Conservation (phyloP, 495 filamentous ascomycete genomes). For the Cryomyces minteri region DNA sequence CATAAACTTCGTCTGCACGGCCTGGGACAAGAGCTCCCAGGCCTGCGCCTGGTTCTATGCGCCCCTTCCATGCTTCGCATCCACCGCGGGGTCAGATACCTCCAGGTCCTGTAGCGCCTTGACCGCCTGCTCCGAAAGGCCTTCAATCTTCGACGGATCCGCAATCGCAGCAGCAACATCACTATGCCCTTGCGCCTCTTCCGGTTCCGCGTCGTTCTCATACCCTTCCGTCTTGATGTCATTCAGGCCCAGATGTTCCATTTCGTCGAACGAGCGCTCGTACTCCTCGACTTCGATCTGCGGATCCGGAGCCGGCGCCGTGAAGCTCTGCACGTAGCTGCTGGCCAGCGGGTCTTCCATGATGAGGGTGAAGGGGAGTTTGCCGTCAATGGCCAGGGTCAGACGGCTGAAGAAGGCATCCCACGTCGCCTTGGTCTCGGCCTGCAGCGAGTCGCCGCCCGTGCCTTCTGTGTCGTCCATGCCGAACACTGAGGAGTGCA, state of each 20-base stretch:
- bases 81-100: background rate
- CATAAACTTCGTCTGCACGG: no score
- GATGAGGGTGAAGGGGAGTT: conserved; percentile 68
- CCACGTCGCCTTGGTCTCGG: conserved; percentile 51
- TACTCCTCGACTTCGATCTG: conserved; percentile 76
- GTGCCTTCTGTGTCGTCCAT: conserved; percentile 30
- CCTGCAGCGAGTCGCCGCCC: conserved; percentile 59
- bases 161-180: no score
- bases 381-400: conserved; percentile 58
- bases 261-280: conserved; percentile 69
- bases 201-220: conserved; percentile 31
- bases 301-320: conserved; percentile 49
- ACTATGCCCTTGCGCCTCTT: background rate
- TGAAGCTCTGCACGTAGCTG: conserved; percentile 84
- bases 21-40: no score
- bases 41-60: no score
- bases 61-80: no score
- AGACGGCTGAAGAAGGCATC: conserved; percentile 59
- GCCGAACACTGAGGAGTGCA: conserved; percentile 73
- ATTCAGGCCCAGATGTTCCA: conserved; percentile 71
- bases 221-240: conserved; percentile 92
- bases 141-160: no score
- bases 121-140: no score
- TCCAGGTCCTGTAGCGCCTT: background rate
- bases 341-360: conserved; percentile 76